Percentiles rank a stretch among this genome's conserved stretches.
phyloP scores from a whole-genome alignment of 768 basidiomycete species.

The Pulveroboletus sp. region DNA sequence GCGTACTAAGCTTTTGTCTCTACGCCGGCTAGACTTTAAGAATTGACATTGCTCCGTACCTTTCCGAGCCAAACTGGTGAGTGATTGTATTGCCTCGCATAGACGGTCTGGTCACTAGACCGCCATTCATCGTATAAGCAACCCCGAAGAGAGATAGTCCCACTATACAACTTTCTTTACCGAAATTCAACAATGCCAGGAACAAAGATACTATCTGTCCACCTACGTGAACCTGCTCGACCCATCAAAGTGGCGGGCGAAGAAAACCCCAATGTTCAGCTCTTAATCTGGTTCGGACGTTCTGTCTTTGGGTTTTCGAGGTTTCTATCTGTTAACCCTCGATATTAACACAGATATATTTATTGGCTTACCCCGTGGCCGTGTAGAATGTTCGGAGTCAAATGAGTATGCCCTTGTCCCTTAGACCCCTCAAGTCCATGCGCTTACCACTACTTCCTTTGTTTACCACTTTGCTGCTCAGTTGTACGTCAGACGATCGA shows the following conservation, averaged over 20 bases:
- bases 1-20: no score
- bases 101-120: no score
- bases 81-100: no score
- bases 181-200: not conserved
- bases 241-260: not conserved
- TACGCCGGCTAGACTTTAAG: no score
- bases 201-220: not conserved
- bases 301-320: not conserved
- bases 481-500: not conserved
- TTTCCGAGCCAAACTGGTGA: no score
- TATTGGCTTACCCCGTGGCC: not conserved
- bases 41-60: no score
- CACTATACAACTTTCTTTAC: no score
- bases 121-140: not conserved
- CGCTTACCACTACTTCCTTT: no score
- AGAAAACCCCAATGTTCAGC: no score
- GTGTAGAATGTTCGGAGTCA: not conserved
- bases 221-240: no score
- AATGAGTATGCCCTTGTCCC: not conserved
- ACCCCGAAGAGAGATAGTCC: not conserved
- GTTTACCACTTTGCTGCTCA: not conserved
- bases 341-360: not conserved
- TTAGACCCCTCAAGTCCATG: not conserved
- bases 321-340: not conserved
- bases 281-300: not conserved